Base-by-base conservation (phyloP, 1,284 basidiomycete species). In the Cutaneotrichosporon spelunceum region DNA sequence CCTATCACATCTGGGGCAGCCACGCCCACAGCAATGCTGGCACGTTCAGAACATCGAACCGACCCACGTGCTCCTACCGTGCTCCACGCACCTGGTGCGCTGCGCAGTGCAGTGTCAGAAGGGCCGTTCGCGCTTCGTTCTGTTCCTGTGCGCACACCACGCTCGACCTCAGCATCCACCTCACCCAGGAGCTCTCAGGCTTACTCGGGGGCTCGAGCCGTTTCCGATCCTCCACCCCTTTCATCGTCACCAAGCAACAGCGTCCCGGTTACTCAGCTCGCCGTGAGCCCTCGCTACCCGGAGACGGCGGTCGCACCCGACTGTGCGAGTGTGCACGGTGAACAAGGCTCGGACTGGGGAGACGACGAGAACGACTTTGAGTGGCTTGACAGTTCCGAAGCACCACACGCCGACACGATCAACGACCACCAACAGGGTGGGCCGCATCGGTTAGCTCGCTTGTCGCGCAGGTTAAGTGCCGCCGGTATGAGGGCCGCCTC, bases 301-400 rank as follows among this genome's bases (percentile, higher is more conserved):
- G 62, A 72, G 47, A 61, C 60, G n/a, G 63, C 59, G 1, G 60
- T 60, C 27, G 54, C 66, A 10, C 53, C 62, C 9, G 70, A 73
- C 56, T 65, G 61, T 60, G 71, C 68, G 23, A 72, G 70, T 53
- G 59, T 78, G 6, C 70, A 77, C 56, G 76, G 76, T 26, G 76
- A 78, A 59, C 74, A 76, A 62, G 76, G 76, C 5, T 68, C 67
- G 19, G 76, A 78, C 56, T 78, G 76, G 76, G 76, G 75, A 11
- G 75, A 78, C 13, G 76, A 77, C 60, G 75, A 78, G 58, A 67
- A 64, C 26, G 67, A 67, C 7, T 75, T 73, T 39, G 76, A 77
- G 63, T 78, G 76, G 76, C 53, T 77, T 26, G 76, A 78, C 61
- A 69, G 64, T 30, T 59, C 70, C 16, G 67, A 63, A 11, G 65